Base-by-base conservation (phyloP, 805 yeast genomes). In the Teunomyces stri region DNA sequence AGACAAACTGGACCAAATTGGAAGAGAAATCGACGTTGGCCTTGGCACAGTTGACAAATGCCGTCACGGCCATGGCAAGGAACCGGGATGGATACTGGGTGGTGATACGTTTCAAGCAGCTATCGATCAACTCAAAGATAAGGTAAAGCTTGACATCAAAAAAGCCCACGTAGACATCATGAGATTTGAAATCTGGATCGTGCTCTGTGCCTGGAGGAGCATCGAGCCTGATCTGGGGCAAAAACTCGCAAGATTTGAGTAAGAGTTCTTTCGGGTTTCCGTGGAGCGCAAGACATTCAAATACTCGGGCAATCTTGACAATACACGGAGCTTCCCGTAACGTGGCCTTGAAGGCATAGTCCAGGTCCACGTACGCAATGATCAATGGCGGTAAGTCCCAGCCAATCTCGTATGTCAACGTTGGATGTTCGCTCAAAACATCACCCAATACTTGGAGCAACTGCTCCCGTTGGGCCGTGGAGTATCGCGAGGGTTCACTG, bases 371-470 rank as follows among this genome's bases (percentile, higher is more conserved):
- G 60, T 76, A 87, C 7, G 73, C 72, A 39, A 89, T 57, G 5
- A 91, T 54, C 43, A 87, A 65, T 28, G 75, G 76, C 0, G 96
- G 96, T n/a, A 91, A 60, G 63, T 91, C 97, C 97, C 97, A 91
- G 2, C 96, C 96, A 50, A 90, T 81, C 54, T 84, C 86, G 38
- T 76, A 72, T 0, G 82, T 70, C 27, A 89, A 64, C 9, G 74
- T 75, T 13, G 74, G 70, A 59, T 85, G 62, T 0, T 59, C 64
- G 2, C 45, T 36, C 28, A 89, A 63, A 0, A 81, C 67, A 0
- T 66, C 69, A 9, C 65, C 54, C 11, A 90, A 53, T 3, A 69
- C 65, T 0, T 60, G 65, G 41, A 89, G 63, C n/a, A 87, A 60
- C 43, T 53, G 46, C 2, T 67, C 70, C 46, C 80, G 77, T 44